Base-by-base conservation (phyloP, 1,139 yeast species). In the Sugiyamaella xylanicola region DNA sequence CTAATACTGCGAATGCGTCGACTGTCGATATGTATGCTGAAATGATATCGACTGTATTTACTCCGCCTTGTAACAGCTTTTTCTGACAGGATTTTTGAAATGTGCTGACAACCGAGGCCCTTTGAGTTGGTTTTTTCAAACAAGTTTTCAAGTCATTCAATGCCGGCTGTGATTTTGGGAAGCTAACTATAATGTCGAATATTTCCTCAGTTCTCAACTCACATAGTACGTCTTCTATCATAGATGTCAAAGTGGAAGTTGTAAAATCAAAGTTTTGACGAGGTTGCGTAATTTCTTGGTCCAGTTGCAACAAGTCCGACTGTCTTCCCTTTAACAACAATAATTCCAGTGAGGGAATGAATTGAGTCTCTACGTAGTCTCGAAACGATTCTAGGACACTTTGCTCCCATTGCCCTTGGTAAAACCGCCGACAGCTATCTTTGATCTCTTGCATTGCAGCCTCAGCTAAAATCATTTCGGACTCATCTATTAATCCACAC, bases 11-110 rank as follows among this genome's bases (percentile, higher is more conserved):
- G 59, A 93, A 89, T 0, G 92, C 79, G 61, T 83, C 79, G 49
- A 92, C 86, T 0, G 95, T 84, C 22, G 84, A 80, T 2, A 87
- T 83, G 66, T 89, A 92, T 47, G 81, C 81, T 1, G 82, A 72
- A 22, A 93, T 80, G 2, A 91, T 85, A 56, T 86, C 91, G 1
- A 81, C 78, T 0, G 98, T 93, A 62, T 87, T 85, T 0, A 87
- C 82, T 9, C 97, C 96, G 1, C 96, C 88, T 65, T 90, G 95
- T 17, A 92, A 73, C 9, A 91, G 71, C 45, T 80, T 72, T 29
- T 67, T 68, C 19, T 78, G 72, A 58, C 92, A 84, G 2, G 74
- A 69, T 0, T 68, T 63, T 8, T 82, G 80, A 63, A 89, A 90
- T 0, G 74, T 67, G 29, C 74, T 73, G 2, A 86, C 88, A n/a